Evolutionary conservation across 305 asterid species (phyloP), one percentile per base, ranked within the genome.

Genomic region (Coffea humblotiana): DNA sequence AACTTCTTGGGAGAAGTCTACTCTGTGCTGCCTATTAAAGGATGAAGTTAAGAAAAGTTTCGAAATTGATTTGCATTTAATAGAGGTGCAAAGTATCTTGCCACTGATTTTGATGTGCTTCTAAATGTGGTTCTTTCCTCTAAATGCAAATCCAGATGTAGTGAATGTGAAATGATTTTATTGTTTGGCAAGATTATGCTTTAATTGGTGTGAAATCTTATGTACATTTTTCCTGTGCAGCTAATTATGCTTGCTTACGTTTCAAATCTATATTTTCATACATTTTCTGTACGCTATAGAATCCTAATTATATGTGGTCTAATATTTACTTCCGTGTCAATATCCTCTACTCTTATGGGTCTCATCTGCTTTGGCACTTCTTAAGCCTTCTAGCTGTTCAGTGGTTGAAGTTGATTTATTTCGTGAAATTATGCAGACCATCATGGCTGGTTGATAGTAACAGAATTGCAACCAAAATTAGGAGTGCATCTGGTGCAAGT

Each of bases 381-480:
- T 21, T 65, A 47, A 27, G 80, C 65, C 25, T 40, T 75, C 11
- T 3, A 6, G 70, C 16, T 7, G 43, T 43, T 48, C 23, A 13
- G 8, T 16, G 11, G 18, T 0, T 14, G 35, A 61, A 47, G 7
- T 0, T 60, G 67, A 25, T 60, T 8, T 37, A 25, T 70, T 43
- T 25, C 43, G 9, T 71, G 66, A 52, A 70, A 76, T 45, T 79
- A 21, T 84, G 93, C 94, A 94, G 95, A 83, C 88, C 93, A 3
- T 86, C 97, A 52, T 96, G 99, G 99, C 82, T 96, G 88, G 94
- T 96, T 74, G 99, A 96, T 83, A 81, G 90, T 27, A 94, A 81
- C 56, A 88, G 99, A 88, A 82, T 96, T 43, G 99, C 99, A 78
- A 83, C 97, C 18, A 96, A 96, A 86, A 96, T 96, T 76, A 90